phyloP scores from a whole-genome alignment of 2,329 filamentous ascomycete species.

The Herpomyces periplanetae region DNA sequence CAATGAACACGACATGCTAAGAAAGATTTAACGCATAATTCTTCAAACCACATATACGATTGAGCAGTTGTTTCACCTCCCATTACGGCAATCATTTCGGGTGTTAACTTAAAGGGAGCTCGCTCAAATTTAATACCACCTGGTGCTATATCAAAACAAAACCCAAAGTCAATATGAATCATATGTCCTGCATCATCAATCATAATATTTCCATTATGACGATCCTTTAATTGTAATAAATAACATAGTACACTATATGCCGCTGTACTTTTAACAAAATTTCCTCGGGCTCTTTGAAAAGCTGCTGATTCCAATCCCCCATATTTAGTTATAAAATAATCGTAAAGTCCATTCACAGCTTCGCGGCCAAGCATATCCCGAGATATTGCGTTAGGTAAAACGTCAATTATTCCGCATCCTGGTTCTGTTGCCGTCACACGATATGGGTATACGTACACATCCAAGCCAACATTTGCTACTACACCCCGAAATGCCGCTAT shows the following conservation, averaged over 20 bases:
- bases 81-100: conserved; percentile 98
- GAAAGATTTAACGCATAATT: conserved; percentile 81
- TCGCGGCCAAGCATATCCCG: conserved; percentile 94
- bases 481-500: conserved; percentile 90
- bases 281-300: conserved; percentile 76
- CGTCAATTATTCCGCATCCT: conserved; percentile 89
- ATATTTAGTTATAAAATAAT: conserved; percentile 92
- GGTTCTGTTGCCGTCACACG: conserved; percentile 87
- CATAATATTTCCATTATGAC: conserved; percentile 99
- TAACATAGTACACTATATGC: conserved; percentile 93
- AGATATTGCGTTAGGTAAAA: conserved; percentile 83
- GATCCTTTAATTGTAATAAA: conserved; percentile 88
- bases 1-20: conserved; percentile 49
- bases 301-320: conserved; percentile 75
- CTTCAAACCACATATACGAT: conserved; percentile 78
- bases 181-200: conserved; percentile 88
- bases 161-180: conserved; percentile 92
- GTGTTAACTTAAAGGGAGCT: conserved; percentile 85
- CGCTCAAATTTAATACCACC: conserved; percentile 91
- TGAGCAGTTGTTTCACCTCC: conserved; percentile 43
- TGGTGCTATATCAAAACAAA: conserved; percentile 94
- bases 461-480: conserved; percentile 68
- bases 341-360: conserved; percentile 85
- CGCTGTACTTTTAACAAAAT: conserved; percentile 97
- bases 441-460: conserved; percentile 89